Evolutionary conservation across 139 green algal species (phyloP).

Genomic region (Medakamo hakoo): DNA sequence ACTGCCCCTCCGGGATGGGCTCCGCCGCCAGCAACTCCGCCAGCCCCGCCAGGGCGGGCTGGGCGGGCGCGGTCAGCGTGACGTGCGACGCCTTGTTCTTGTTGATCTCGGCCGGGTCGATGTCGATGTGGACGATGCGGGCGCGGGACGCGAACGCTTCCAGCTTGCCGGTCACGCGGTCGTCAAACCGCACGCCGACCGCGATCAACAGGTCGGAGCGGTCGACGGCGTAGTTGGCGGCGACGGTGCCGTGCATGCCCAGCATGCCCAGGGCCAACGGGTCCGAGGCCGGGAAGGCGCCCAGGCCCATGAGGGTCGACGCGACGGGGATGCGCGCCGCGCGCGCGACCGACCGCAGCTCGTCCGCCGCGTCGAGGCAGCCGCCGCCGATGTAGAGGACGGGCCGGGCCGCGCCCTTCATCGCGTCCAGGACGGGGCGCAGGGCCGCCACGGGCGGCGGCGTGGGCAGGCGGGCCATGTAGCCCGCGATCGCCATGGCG

Average conservation of each 20-base stretch:
- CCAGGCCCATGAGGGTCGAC: conserved; percentile 92
- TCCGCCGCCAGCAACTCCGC: conserved; percentile 33
- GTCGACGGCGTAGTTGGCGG: conserved; percentile 93
- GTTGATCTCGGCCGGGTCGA: conserved; percentile 95
- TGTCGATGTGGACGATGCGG: conserved; percentile 95
- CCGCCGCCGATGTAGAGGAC: conserved; percentile 82
- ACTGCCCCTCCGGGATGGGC: conserved; percentile 8
- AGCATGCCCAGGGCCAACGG: conserved; percentile 78
- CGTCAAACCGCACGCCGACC: conserved; percentile 97
- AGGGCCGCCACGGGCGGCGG: conserved; percentile 8
- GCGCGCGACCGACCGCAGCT: conserved; percentile 68
- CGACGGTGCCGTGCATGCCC: conserved; percentile 96
- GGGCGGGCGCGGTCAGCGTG: conserved; percentile 64
- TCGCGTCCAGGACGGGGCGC: conserved; percentile 28
- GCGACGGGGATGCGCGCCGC: conserved; percentile 71
- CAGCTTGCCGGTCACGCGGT: conserved; percentile 95
- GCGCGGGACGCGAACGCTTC: conserved; percentile 81
- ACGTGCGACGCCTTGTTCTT: conserved; percentile 98
- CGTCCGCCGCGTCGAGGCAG: conserved; percentile 55
- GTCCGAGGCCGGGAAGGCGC: conserved; percentile 44
- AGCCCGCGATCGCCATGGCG: conserved; percentile 67
- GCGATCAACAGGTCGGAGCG: conserved; percentile 85
- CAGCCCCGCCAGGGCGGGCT: conserved; percentile 38
- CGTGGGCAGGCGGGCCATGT: conserved; percentile 75
- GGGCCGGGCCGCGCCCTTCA: conserved; percentile 36